phyloP scores from a whole-genome alignment of 805 yeast genomes.

The Isabelozyma heimii region DNA sequence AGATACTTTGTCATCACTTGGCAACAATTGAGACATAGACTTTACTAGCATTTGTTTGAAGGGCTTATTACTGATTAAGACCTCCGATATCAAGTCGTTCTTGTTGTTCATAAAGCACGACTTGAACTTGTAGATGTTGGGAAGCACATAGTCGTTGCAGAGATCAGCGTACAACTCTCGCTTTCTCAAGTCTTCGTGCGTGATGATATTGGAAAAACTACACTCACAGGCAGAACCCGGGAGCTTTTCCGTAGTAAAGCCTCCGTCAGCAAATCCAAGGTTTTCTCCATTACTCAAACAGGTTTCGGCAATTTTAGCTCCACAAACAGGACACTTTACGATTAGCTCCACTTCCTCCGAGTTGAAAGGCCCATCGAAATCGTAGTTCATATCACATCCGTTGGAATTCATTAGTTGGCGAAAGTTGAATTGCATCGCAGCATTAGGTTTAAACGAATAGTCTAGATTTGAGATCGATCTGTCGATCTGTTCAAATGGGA shows the following conservation, averaged over 20 bases:
- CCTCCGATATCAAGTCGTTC: too few relatives aligned
- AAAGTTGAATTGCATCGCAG: background rate
- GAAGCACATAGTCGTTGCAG: background rate
- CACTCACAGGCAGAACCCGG: conserved; percentile 3
- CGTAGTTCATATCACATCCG: conserved; percentile 1
- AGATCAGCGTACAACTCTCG: conserved; percentile 15
- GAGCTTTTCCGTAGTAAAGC: conserved; percentile 3
- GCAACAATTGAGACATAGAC: background rate
- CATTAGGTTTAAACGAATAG: background rate
- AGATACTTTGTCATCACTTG: background rate
- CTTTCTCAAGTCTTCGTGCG: conserved; percentile 18
- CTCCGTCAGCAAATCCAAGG: conserved; percentile 8
- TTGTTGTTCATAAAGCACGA: too few relatives aligned
- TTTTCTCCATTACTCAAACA: conserved; percentile 2
- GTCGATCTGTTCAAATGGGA: conserved; percentile 6
- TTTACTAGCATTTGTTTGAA: background rate
- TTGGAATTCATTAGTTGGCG: background rate
- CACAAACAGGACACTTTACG: conserved; percentile 13
- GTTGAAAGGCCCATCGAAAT: conserved; percentile 1
- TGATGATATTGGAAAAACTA: conserved; percentile 7
- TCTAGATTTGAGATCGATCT: conserved; percentile 4
- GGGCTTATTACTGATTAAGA: too few relatives aligned
- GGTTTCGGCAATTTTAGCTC: background rate
- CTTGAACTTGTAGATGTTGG: too few relatives aligned
- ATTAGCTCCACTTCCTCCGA: conserved; percentile 3